Base-by-base conservation (phyloP, 2,329 filamentous ascomycete genomes). In the Colletotrichum chlorophyti region DNA sequence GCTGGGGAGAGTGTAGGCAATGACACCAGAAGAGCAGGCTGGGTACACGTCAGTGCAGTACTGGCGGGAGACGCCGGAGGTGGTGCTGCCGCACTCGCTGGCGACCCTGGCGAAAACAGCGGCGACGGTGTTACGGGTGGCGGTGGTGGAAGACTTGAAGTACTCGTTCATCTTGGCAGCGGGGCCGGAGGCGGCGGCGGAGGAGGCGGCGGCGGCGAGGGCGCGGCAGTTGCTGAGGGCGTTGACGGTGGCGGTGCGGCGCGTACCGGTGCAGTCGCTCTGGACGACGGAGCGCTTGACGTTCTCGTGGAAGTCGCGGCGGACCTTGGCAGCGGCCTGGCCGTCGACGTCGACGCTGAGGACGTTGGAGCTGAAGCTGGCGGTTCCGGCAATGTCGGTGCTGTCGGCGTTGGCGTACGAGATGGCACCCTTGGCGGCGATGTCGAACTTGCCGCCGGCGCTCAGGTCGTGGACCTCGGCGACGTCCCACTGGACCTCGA, bases 291-390 rank as follows among this genome's bases (percentile, higher is more conserved):
- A 80, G 45, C 86, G 85, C 71, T 83, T 83, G 49, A 55, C 37
- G 31, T 49, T 41, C 29, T 59, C 61, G 60, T 76, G 66, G 59
- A 83, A 80, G 11, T 79, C 72, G 12, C 77, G 75, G 62, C 79
- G 75, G 43, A 80, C 76, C 31, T 78, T 74, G 41, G 78, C 77
- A 9, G 87, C 86, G 45, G 79, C 69, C 10, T 72, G 72, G 15
- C 82, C 85, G 62, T 90, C 80, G 37, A 91, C 76, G 6, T 78
- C 71, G 60, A 87, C 76, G 48, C 76, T 77, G 43, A 90, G 71
- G 14, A 77, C 76, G 73, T 90, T 89, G 67, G 83, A 86, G 49
- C 77, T 73, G 73, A 82, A 90, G 10, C 79, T 69, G 3, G 89
- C 69, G 40, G 78, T 79, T 45, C 83, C 85, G 9, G 79, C 70